Evolutionary conservation across 2,329 filamentous ascomycete species (phyloP).

Genomic region (Fusarium pilosicola): DNA sequence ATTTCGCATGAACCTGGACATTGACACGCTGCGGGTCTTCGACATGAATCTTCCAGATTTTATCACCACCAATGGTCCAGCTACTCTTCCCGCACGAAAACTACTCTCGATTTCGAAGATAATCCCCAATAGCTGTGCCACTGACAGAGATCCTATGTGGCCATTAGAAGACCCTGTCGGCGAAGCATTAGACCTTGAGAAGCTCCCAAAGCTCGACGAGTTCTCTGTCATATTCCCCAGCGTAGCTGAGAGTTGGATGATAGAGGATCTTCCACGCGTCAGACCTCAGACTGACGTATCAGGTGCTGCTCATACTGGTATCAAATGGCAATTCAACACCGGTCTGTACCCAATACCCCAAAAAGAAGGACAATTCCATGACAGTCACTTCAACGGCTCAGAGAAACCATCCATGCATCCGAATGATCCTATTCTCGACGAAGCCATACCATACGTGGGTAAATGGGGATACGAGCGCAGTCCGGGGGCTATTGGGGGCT

Average conservation of each 20-base stretch:
- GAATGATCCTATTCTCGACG: fast-evolving
- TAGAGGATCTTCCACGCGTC: not conserved
- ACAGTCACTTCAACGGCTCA: not conserved
- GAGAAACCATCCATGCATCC: fast-evolving
- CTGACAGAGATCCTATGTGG: fast-evolving
- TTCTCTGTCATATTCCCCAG: not conserved
- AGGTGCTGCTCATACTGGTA: fast-evolving
- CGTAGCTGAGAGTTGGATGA: fast-evolving
- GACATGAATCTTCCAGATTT: fast-evolving
- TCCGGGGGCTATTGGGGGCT: fast-evolving
- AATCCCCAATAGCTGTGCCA: not conserved
- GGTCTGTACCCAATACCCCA: not conserved
- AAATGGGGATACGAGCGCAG: not conserved
- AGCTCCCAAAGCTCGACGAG: not conserved
- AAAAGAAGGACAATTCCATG: fast-evolving
- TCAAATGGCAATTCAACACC: not conserved
- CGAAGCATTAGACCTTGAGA: fast-evolving
- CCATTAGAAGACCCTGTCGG: fast-evolving
- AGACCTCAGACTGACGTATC: fast-evolving
- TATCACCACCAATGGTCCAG: fast-evolving
- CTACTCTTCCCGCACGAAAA: fast-evolving
- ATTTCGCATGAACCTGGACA: not conserved
- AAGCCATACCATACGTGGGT: not conserved
- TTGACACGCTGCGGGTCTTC: not conserved
- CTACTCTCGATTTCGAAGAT: not conserved